Base-by-base conservation (phyloP, 345 rosid genomes). In the Melaleuca alternifolia region DNA sequence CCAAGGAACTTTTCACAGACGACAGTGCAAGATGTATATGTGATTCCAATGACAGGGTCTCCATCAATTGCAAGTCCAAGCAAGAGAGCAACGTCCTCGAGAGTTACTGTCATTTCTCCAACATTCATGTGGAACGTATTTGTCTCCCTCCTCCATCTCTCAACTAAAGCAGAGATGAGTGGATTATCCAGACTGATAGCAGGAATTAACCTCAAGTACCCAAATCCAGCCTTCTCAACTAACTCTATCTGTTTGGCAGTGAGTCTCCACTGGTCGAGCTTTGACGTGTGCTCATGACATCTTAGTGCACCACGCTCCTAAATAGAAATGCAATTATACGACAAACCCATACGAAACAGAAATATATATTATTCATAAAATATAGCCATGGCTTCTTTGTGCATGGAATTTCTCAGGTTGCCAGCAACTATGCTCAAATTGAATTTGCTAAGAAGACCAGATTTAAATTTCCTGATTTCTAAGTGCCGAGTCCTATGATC, bases 301-400 rank as follows among this genome's bases (percentile, higher is more conserved):
- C 99, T 93, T 85, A 97, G 96, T 8, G 97, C 99, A 88, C 98
- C 98, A n/a, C 99, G 94, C 89, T 97, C 99, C 98, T 97, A 28
- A 50, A 41, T 71, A 71, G 79, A 26, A 50, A 71, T 26, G 44
- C 24, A 30, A 52, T 77, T 26, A 79, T 37, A 51, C 14, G 11
- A 5, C 8, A 75, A 48, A 85, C 46, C 87, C 87, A 71, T 37
- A 46, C 24, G 44, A 61, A 71, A 83, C 46, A 65, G 46, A 30
- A 30, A 30, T 16, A 61, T 61, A 28, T 15, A 15, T 0, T 7
- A 30, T 62, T 62, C 44, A 30, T 37, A 37, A 41, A 71, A 20
- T 71, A 46, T 24, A 71, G 79, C 79, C 79, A 71, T 18, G 18
- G 13, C 79, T 33, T 71, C 48, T 71, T 71, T 71, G 46, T 37